phyloP scores from a whole-genome alignment of 2,329 filamentous ascomycete species.

The Hypoxylon sp. region DNA sequence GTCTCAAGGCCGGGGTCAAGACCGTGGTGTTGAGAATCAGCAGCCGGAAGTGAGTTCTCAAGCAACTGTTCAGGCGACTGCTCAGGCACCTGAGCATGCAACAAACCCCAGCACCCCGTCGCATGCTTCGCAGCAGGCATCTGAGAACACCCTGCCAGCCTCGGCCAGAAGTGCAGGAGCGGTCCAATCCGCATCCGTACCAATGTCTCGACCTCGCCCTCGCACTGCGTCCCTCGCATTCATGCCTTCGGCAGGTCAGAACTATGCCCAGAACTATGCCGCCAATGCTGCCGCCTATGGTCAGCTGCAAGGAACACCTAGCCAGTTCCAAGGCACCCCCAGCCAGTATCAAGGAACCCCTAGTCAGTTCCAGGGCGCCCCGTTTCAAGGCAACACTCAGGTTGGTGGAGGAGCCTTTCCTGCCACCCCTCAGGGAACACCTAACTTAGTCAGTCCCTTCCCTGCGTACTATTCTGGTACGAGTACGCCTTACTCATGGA shows the following conservation, averaged over 20 bases:
- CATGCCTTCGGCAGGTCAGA: constrained; percentile 21
- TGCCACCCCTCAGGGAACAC: constrained; percentile 37
- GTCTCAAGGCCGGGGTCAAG: background rate
- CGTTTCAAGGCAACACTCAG: constrained; percentile 17
- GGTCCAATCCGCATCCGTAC: constrained; percentile 5
- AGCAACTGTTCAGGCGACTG: background rate
- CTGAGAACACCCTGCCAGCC: background rate
- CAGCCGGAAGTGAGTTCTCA: background rate
- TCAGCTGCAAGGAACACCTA: constrained; percentile 5
- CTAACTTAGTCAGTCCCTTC: constrained; percentile 38
- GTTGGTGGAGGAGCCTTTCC: constrained; percentile 20
- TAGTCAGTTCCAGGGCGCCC: background rate
- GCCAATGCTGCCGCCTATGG: constrained; percentile 19
- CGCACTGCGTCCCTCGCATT: constrained; percentile 12
- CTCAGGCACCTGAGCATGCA: background rate
- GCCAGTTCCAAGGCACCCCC: background rate
- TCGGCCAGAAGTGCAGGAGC: constrained; percentile 2
- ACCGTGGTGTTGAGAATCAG: background rate
- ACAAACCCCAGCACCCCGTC: constrained; percentile 12
- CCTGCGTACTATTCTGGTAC: constrained; percentile 34
- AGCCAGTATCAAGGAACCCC: background rate
- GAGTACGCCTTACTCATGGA: constrained; percentile 41
- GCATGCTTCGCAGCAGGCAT: constrained; percentile 3
- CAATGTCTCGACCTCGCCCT: background rate
- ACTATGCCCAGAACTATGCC: constrained; percentile 21